Base-by-base conservation (phyloP, 306 rosid genomes). In the Cyclanthera cordifolia region DNA sequence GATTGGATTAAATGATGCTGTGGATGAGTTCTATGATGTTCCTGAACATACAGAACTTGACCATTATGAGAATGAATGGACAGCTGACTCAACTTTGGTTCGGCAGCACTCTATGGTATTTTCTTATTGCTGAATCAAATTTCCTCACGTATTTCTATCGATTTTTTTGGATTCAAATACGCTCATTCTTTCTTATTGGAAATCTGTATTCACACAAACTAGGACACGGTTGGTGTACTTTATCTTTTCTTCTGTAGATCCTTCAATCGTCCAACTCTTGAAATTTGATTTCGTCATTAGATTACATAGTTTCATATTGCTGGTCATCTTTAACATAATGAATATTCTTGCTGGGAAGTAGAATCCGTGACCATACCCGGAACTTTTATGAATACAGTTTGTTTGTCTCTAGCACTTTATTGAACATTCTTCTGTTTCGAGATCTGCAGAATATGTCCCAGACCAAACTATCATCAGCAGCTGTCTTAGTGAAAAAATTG, bases 11-110 rank as follows among this genome's bases (percentile, higher is more conserved):
- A 80, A 89, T 66, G 90, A 88, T 74, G 71, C 82, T 11, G 82
- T 87, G 43, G 97, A 91, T 72, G 96, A 88, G 73, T 77, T 77
- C 66, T 91, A 80, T 71, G 97, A 91, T 82, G 96, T 88, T 82
- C 86, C 89, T 68, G 97, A 88, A 63, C 72, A 91, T 61, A 56
- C 83, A 2, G 96, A 86, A 4, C 72, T 30, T 51, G 81, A 80
- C 72, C 77, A 74, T n/a, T 79, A 70, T 57, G 87, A 84, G 19
- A 82, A 73, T 76, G 85, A 83, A 13, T 83, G 94, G 94, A 68
- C 85, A 48, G 17, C 81, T 19, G 87, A 72, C 80, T 15, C 39
- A 63, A 66, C 60, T 66, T 24, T 47, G 51, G 3, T 32, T 65
- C 90, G 83, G 53, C 82, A 75, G 16, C 72, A 73, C 24, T 58